Conservation (phyloP, 1,284 basidiomycete species). For the Moesziomyces globuligerus region DNA sequence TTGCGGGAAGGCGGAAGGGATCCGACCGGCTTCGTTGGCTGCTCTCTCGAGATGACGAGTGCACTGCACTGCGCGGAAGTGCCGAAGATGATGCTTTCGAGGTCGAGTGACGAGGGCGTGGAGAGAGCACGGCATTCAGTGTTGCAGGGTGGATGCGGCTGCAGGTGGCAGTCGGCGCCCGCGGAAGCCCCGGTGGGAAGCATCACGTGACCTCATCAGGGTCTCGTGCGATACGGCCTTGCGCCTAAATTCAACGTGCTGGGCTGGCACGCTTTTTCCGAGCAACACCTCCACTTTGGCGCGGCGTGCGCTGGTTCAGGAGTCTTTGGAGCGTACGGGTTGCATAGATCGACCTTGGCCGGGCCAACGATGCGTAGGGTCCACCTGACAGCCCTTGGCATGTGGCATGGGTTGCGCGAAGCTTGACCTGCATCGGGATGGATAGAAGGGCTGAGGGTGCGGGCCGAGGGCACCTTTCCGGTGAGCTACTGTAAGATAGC, state of each 20-base stretch:
- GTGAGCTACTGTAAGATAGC: conserved; percentile 1
- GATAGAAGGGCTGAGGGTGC: not conserved
- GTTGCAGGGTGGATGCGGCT: not conserved
- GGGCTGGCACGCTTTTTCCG: not conserved
- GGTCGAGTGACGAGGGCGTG: not conserved
- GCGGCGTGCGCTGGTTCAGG: not conserved
- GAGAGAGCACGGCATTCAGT: not conserved
- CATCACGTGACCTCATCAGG: conserved; percentile 12
- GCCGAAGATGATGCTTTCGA: too few relatives aligned
- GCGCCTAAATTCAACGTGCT: too few relatives aligned
- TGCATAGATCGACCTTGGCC: not conserved
- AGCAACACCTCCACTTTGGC: conserved; percentile 32
- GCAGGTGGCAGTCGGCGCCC: conserved; percentile 4
- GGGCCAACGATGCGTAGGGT: too few relatives aligned
- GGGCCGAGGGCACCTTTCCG: conserved; percentile 2
- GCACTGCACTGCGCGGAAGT: too few relatives aligned
- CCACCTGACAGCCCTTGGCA: too few relatives aligned
- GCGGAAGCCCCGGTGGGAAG: not conserved
- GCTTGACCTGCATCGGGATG: too few relatives aligned
- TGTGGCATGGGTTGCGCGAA: too few relatives aligned
- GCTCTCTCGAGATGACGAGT: too few relatives aligned
- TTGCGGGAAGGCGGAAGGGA: too few relatives aligned
- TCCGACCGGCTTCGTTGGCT: too few relatives aligned
- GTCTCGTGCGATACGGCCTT: conserved; percentile 22
- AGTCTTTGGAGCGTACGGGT: not conserved